These are phyloP conservation scores for Paxillus involutus DNA, from an alignment of 768 basidiomycete genomes.

Conservation along the genomic window DNA sequence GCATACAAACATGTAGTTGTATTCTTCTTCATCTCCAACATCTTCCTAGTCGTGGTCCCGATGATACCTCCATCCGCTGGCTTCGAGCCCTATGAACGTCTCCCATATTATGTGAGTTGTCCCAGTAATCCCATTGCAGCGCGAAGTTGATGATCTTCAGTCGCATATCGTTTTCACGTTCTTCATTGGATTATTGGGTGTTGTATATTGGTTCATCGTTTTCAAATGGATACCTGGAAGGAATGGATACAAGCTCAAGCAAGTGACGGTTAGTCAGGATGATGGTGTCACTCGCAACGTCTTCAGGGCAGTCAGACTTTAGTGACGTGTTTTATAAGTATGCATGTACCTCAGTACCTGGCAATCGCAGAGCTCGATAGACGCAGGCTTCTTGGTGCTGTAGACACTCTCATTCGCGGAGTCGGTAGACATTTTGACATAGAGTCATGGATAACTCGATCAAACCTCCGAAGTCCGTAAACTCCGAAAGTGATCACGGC, in stretches of 20 bases:
- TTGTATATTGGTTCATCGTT: slow-evolving; percentile 58
- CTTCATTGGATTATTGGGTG: slow-evolving; percentile 46
- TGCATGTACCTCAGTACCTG: too few relatives aligned
- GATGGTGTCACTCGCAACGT: slow-evolving; percentile 61
- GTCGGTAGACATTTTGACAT: too few relatives aligned
- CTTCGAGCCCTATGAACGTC: slow-evolving; percentile 48
- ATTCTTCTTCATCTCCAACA: slow-evolving; percentile 63
- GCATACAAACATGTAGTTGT: slow-evolving; percentile 48
- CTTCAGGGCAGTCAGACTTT: slow-evolving; percentile 29
- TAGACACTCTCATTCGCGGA: too few relatives aligned
- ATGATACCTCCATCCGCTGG: slow-evolving; percentile 60
- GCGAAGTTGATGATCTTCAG: slow-evolving; percentile 27
- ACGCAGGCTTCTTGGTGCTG: too few relatives aligned
- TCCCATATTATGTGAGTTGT: slow-evolving; percentile 68
- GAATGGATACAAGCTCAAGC: slow-evolving; percentile 48
- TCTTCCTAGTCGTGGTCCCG: slow-evolving; percentile 63
- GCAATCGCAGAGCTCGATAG: too few relatives aligned
- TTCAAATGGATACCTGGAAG: slow-evolving; percentile 48
- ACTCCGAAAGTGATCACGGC: neutral
- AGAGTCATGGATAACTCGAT: too few relatives aligned
- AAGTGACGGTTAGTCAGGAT: slow-evolving; percentile 47
- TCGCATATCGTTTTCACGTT: slow-evolving; percentile 50
- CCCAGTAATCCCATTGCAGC: neutral
- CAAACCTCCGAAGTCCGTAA: slow-evolving; percentile 1
- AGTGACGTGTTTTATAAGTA: too few relatives aligned